Evolutionary conservation across 495 filamentous ascomycete species (phyloP).

Genomic region (Aspergillus funiculosus): DNA sequence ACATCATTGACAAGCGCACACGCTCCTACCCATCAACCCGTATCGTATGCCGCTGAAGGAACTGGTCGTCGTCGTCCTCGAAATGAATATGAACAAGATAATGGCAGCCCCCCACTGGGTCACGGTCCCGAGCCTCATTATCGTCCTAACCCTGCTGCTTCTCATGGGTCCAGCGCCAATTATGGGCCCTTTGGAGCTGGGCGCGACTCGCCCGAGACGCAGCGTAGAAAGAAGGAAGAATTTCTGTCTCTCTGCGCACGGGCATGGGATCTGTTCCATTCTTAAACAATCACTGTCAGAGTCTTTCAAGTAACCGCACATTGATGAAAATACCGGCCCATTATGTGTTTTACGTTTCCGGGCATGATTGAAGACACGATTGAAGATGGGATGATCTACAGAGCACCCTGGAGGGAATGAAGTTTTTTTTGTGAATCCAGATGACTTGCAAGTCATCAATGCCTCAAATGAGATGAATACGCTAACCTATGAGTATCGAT

Average conservation of each 20-base stretch:
- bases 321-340: neutral
- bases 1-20: conserved; percentile 19
- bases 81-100: conserved; percentile 86
- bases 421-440: neutral
- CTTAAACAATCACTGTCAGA: conserved; percentile 42
- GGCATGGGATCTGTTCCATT: conserved; percentile 97
- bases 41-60: conserved; percentile 31
- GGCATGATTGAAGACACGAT: neutral
- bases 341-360: neutral
- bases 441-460: neutral
- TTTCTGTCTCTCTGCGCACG: conserved; percentile 80
- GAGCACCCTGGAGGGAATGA: no score
- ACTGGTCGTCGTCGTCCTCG: conserved; percentile 67
- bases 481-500: conserved; percentile 21
- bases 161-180: conserved; percentile 50
- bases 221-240: conserved; percentile 86
- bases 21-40: conserved; percentile 22
- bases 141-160: conserved; percentile 62
- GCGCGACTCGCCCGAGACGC: conserved; percentile 76
- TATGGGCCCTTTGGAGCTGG: conserved; percentile 70
- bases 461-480: conserved; percentile 21
- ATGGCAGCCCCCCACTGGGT: conserved; percentile 43
- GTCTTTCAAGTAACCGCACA: neutral
- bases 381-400: neutral
- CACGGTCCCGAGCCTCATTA: conserved; percentile 38